Percentiles rank a stretch among this genome's conserved stretches.
Evolutionary conservation across 208 protist genomes (phyloP).

Genomic region (Trypanosoma mega): DNA sequence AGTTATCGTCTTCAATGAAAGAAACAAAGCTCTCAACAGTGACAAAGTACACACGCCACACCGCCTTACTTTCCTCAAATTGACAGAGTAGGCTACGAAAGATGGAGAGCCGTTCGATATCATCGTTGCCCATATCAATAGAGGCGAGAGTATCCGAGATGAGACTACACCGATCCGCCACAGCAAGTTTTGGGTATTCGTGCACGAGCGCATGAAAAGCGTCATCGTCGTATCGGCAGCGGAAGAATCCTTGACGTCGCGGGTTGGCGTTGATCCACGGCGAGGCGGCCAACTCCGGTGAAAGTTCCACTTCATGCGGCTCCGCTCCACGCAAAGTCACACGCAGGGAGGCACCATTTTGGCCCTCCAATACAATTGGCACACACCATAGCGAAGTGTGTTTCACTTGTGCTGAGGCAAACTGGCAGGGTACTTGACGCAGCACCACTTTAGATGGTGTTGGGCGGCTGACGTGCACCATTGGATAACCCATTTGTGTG

Average conservation of each 20-base stretch:
- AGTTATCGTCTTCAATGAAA: constrained; percentile 37
- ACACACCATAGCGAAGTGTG: constrained; percentile 59
- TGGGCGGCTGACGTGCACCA: constrained; percentile 63
- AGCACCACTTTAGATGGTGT: constrained; percentile 35
- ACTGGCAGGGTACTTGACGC: constrained; percentile 68
- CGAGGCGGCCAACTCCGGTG: constrained; percentile 29
- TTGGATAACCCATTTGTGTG: constrained; percentile 92
- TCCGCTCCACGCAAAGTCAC: constrained; percentile 48
- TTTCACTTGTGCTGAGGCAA: constrained; percentile 30
- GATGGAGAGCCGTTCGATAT: constrained; percentile 42
- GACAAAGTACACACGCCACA: constrained; percentile 52
- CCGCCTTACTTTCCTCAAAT: constrained; percentile 49
- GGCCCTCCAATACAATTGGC: constrained; percentile 61
- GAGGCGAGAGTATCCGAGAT: constrained; percentile 73
- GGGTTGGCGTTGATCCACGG: constrained; percentile 76
- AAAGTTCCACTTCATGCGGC: constrained; percentile 43
- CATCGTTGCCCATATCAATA: constrained; percentile 75
- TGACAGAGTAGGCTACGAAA: constrained; percentile 37
- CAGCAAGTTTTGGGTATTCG: constrained; percentile 41
- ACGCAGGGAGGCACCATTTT: constrained; percentile 28
- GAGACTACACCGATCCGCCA: constrained; percentile 54
- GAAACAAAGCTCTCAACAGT: constrained; percentile 37
- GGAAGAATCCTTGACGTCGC: constrained; percentile 76
- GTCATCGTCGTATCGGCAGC: constrained; percentile 76
- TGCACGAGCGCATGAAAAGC: constrained; percentile 51